phyloP scores from a whole-genome alignment of 2,329 filamentous ascomycete genomes.

The Colletotrichum sansevieriae region DNA sequence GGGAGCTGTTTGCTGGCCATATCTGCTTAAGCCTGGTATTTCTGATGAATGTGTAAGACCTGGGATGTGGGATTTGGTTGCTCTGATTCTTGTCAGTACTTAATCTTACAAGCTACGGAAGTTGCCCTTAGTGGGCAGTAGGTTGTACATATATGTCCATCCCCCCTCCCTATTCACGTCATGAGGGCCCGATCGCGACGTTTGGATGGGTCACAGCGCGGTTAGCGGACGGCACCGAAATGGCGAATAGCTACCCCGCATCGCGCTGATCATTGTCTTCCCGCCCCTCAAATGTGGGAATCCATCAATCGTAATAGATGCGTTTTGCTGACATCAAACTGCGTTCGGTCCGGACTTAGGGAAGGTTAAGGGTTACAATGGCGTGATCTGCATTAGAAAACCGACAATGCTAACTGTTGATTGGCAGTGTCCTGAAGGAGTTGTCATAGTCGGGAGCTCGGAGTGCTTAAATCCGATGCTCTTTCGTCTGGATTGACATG shows the following conservation, averaged over 20 bases:
- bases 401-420: not conserved
- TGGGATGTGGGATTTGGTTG: not conserved
- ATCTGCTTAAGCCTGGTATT: not conserved
- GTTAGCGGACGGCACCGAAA: slow-evolving; percentile 13
- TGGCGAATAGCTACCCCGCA: slow-evolving; percentile 32
- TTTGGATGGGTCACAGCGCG: slow-evolving; percentile 35
- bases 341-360: not conserved
- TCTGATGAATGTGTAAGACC: not conserved
- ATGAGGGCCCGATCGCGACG: slow-evolving; percentile 31
- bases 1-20: slow-evolving; percentile 37
- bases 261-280: slow-evolving; percentile 4
- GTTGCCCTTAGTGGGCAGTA: not conserved
- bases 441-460: not conserved
- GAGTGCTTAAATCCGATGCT: not conserved
- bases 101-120: too few relatives aligned
- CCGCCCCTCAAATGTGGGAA: slow-evolving; percentile 12
- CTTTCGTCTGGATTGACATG: not conserved
- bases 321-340: slow-evolving; percentile 7
- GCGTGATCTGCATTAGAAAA: not conserved
- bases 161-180: slow-evolving; percentile 17
- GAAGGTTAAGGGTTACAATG: not conserved
- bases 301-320: not conserved
- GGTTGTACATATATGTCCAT: not conserved
- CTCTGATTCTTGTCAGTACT: not conserved
- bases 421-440: not conserved